Evolutionary conservation across 2,329 filamentous ascomycete genomes (phyloP).

Genomic region (Cladophialophora carrionii): DNA sequence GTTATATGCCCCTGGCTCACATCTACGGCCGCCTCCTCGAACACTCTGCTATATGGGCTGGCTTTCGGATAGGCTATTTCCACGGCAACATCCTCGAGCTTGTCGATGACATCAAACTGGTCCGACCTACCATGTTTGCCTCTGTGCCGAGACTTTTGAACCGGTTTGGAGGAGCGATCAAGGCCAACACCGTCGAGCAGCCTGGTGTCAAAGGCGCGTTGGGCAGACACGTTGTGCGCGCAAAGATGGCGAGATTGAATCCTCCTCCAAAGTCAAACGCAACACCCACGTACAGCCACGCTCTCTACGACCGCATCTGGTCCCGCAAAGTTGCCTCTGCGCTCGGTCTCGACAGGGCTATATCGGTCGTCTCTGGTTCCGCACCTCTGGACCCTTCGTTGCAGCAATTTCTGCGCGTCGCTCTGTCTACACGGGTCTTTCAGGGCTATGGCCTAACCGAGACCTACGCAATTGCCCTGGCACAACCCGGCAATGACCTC

Average conservation of each 20-base stretch:
- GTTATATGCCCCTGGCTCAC: constrained; percentile 91
- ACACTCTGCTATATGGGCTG: constrained; percentile 71
- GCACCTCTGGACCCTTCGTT: constrained; percentile 87
- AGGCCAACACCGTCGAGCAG: constrained; percentile 75
- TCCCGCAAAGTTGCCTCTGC: constrained; percentile 82
- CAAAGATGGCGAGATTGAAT: constrained; percentile 70
- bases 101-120: constrained; percentile 81
- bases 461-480: constrained; percentile 76
- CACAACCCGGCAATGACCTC: constrained; percentile 73
- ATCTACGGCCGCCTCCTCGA: constrained; percentile 89
- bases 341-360: constrained; percentile 74
- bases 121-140: constrained; percentile 79
- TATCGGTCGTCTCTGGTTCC: constrained; percentile 80
- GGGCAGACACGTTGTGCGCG: constrained; percentile 75
- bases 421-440: constrained; percentile 74
- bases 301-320: constrained; percentile 72
- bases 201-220: constrained; percentile 79
- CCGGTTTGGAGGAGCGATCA: constrained; percentile 82
- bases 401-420: constrained; percentile 84
- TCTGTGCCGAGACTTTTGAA: constrained; percentile 93
- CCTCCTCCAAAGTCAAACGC: constrained; percentile 47
- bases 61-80: constrained; percentile 84
- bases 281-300: constrained; percentile 67
- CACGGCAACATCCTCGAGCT: constrained; percentile 85
- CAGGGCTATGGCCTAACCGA: constrained; percentile 96